Conservation (phyloP, 2,329 filamentous ascomycete species). For the Xylaria arbuscula region DNA sequence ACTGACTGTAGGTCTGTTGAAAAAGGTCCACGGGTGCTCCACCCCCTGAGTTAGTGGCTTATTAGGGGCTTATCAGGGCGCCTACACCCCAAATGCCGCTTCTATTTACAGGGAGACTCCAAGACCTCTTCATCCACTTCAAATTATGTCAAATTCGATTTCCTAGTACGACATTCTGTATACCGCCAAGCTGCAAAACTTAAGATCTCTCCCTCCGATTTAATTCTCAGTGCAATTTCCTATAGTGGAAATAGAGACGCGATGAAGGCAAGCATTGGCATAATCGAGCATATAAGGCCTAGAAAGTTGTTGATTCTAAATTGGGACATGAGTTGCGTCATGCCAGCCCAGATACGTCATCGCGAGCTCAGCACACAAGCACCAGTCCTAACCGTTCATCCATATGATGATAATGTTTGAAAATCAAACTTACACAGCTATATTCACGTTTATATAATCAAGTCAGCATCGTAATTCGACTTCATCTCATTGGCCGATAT, state of each 20-base stretch:
- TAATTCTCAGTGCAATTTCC: not conserved
- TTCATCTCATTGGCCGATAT: not conserved
- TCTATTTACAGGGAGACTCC: not conserved
- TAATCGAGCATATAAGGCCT: not conserved
- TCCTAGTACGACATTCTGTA: not conserved
- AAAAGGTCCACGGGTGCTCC: not conserved
- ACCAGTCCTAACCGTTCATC: not conserved
- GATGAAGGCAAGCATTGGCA: not conserved
- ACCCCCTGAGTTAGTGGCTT: not conserved
- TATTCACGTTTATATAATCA: too few species aligned
- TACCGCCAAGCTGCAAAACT: not conserved
- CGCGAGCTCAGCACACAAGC: not conserved
- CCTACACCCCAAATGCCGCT: not conserved
- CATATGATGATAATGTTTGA: not conserved
- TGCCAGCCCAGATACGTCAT: slow-evolving; percentile 5
- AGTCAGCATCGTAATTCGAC: not conserved
- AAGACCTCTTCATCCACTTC: too few species aligned
- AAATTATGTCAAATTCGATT: not conserved
- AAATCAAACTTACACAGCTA: not conserved
- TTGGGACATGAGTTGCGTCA: slow-evolving; percentile 17
- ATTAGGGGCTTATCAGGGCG: not conserved
- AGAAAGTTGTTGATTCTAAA: slow-evolving; percentile 8
- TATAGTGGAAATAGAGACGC: not conserved
- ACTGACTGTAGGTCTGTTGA: too few species aligned
- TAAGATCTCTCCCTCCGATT: not conserved